A percentile compares a stretch with the other conserved stretches of the same genome.
phyloP scores from a whole-genome alignment of 2,329 filamentous ascomycete species.

The Teratosphaeria zuluensis region DNA sequence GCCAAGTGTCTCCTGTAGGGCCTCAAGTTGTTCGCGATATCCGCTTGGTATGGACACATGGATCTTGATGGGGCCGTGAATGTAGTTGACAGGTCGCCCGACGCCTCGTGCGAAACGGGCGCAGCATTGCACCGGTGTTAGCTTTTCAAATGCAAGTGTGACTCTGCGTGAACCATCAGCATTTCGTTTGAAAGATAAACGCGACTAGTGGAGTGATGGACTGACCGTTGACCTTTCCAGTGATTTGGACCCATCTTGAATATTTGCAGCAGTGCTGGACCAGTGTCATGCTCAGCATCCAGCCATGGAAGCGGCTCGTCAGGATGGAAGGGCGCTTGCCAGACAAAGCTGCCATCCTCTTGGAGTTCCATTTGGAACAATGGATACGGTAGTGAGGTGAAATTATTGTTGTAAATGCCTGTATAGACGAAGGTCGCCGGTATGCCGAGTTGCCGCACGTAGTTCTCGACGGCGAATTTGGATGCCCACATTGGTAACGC shows the following conservation, averaged over 20 bases:
- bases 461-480: conserved; percentile 88
- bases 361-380: conserved; percentile 92
- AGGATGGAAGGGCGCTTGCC: conserved; percentile 89
- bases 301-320: conserved; percentile 86
- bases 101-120: conserved; percentile 69
- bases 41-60: conserved; percentile 78
- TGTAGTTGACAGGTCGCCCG: conserved; percentile 67
- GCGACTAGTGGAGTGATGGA: background rate
- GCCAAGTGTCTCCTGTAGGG: conserved; percentile 51
- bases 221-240: conserved; percentile 66
- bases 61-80: conserved; percentile 68
- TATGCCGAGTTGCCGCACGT: conserved; percentile 71
- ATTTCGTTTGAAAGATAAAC: background rate
- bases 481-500: conserved; percentile 82
- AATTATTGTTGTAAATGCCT: conserved; percentile 99
- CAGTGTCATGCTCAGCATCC: conserved; percentile 92
- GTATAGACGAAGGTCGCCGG: conserved; percentile 91
- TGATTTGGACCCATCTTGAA: conserved; percentile 86
- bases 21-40: conserved; percentile 77
- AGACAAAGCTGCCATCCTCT: conserved; percentile 74
- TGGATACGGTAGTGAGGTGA: conserved; percentile 84
- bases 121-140: conserved; percentile 77
- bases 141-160: conserved; percentile 79
- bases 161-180: conserved; percentile 44
- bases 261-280: conserved; percentile 81